Evolutionary conservation across 2,329 filamentous ascomycete genomes (phyloP).

Genomic region (Penicillium griseofulvum): DNA sequence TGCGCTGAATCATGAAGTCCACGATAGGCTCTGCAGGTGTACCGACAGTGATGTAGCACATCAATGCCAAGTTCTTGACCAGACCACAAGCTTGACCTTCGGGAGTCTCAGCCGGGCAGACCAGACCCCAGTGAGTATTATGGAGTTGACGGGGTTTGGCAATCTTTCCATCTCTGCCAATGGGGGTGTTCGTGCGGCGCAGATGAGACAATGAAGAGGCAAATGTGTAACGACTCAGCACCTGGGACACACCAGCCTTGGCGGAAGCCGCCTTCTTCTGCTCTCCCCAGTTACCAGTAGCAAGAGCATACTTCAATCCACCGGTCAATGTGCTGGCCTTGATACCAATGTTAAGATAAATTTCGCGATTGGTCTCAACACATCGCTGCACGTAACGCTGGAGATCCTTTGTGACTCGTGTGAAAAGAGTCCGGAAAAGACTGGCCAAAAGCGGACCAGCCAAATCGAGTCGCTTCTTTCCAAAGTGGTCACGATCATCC

Average conservation of each 20-base stretch:
- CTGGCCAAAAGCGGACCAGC: conserved; percentile 94
- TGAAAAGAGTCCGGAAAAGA: conserved; percentile 87
- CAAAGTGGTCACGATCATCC: conserved; percentile 97
- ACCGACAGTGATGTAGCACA: conserved; percentile 97
- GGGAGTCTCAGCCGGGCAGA: conserved; percentile 95
- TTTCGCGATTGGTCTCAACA: conserved; percentile 83
- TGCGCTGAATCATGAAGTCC: conserved; percentile 91
- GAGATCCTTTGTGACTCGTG: conserved; percentile 86
- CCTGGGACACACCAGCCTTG: conserved; percentile 96
- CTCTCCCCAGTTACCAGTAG: conserved; percentile 98
- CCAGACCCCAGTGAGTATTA: conserved; percentile 97
- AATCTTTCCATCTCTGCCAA: conserved; percentile 95
- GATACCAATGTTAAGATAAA: conserved; percentile 86
- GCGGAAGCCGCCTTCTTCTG: conserved; percentile 97
- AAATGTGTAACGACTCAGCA: conserved; percentile 96
- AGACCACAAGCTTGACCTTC: conserved; percentile 98
- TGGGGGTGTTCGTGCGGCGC: conserved; percentile 93
- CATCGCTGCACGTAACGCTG: conserved; percentile 88
- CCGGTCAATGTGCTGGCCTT: conserved; percentile 90
- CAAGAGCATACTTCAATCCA: conserved; percentile 92
- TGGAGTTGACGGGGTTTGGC: conserved; percentile 97
- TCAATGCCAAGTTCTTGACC: conserved; percentile 95
- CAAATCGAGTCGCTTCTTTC: conserved; percentile 95
- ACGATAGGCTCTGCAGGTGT: conserved; percentile 86
- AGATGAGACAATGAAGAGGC: conserved; percentile 95